Percentiles rank a stretch among this genome's conserved stretches.
Conservation (phyloP, 2,329 filamentous ascomycete species). For the Penicillium brevicompactum region DNA sequence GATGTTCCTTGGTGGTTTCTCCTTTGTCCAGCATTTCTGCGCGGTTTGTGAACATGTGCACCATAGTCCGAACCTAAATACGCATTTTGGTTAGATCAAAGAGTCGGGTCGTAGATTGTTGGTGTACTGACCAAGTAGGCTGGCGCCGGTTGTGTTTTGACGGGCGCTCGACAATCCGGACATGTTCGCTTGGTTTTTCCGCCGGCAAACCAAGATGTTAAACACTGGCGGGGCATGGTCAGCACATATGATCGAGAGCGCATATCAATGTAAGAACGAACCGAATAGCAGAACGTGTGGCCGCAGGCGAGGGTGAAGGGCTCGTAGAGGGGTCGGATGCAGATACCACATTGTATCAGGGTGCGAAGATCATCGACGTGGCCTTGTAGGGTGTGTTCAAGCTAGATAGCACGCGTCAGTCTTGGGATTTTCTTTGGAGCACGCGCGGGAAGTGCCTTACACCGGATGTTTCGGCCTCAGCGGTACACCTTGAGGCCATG, state of each 20-base stretch:
- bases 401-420: conserved; percentile 29
- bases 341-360: conserved; percentile 68
- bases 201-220: conserved; percentile 58
- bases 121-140: conserved; percentile 59
- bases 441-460: conserved; percentile 24
- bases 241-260: neutral
- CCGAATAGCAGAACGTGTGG: conserved; percentile 72
- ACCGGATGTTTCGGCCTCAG: conserved; percentile 30
- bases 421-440: neutral
- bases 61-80: conserved; percentile 63
- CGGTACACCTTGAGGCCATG: conserved; percentile 16
- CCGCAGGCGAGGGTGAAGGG: conserved; percentile 69
- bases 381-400: conserved; percentile 47
- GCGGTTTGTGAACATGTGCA: conserved; percentile 62
- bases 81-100: conserved; percentile 7
- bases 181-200: conserved; percentile 64
- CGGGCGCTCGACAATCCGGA: conserved; percentile 65
- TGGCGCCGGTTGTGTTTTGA: conserved; percentile 62
- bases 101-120: neutral
- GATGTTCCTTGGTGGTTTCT: conserved; percentile 65
- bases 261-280: conserved; percentile 36
- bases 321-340: conserved; percentile 68
- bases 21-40: conserved; percentile 63
- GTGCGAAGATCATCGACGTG: conserved; percentile 64
- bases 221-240: conserved; percentile 49